Evolutionary conservation across 768 basidiomycete genomes (phyloP), one percentile per base, ranked within the genome.

Genomic region (Peribolospora kevripleyi): DNA sequence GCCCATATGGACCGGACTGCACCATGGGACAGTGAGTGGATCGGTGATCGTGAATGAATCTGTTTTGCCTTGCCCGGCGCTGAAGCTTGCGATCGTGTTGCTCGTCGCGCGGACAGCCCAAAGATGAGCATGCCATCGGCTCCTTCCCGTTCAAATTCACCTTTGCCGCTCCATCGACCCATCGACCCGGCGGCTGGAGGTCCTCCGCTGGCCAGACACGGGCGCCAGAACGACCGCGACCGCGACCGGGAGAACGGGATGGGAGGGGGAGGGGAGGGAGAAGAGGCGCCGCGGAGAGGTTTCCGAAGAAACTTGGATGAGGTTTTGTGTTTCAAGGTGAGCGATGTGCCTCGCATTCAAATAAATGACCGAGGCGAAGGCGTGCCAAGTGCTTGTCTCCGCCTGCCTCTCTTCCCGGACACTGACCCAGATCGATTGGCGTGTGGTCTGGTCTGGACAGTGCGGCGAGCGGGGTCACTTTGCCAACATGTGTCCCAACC

Each of bases 391-490:
- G 9, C 14, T 10, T 6, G 47, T 45, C 36, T 4, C 52, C 8
- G 14, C 48, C 40, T 43, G n/a, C 7, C 54, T 60, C 55, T 54
- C 51, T 55, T 60, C 5, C 58, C 51, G 38, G 25, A 43, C 10
- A 46, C 51, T 41, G 49, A 46, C 7, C 42, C 25, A 46, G 39
- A 50, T 42, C 41, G 6, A 42, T 11, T 5, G 13, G 3, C 51
- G 48, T 52, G 14, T 50, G 5, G 3, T 56, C 51, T 49, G 51
- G n/a, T 56, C 51, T 45, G 50, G 54, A 54, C 52, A 86, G 80
- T 93, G 88, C 63, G 84, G 84, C 43, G 80, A 85, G 66, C 81
- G 82, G 61, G 91, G 91, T 1, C 91, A 97, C 65, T 91, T 91
- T 64, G 90, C 90, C 14, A 91, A 93, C 65, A 79, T 84, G 62